These are phyloP conservation scores for Mycena rosella DNA, from an alignment of 768 basidiomycete genomes.

Conservation along the genomic window DNA sequence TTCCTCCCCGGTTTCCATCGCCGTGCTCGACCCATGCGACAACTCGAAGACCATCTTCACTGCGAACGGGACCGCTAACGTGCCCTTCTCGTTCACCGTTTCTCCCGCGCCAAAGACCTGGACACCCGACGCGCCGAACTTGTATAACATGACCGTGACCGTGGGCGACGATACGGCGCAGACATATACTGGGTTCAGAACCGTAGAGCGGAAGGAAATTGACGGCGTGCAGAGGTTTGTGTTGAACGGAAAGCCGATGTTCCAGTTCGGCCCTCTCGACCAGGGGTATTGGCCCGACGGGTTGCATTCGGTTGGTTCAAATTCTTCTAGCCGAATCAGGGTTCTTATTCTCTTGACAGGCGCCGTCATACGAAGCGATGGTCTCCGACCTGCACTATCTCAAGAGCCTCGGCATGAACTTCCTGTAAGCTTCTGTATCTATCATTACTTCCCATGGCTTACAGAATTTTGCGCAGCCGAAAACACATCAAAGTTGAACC, in stretches of 20 bases:
- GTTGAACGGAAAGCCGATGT: slow-evolving; percentile 15
- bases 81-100: neutral
- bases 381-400: slow-evolving; percentile 14
- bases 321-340: neutral
- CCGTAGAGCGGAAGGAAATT: slow-evolving; percentile 14
- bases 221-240: slow-evolving; percentile 13
- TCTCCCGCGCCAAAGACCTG: slow-evolving; percentile 5
- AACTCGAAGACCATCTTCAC: slow-evolving; percentile 13
- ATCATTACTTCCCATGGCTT: neutral
- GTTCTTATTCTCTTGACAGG: neutral
- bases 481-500: slow-evolving; percentile 22
- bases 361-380: slow-evolving; percentile 14
- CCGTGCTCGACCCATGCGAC: slow-evolving; percentile 3
- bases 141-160: slow-evolving; percentile 16
- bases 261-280: slow-evolving; percentile 18
- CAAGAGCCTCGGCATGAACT: slow-evolving; percentile 23
- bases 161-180: slow-evolving; percentile 7
- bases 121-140: slow-evolving; percentile 2
- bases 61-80: slow-evolving; percentile 7
- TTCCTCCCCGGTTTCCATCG: slow-evolving; percentile 1
- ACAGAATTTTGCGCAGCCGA: neutral
- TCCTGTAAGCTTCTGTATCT: slow-evolving; percentile 3
- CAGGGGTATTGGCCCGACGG: slow-evolving; percentile 20
- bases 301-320: slow-evolving; percentile 5
- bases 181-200: slow-evolving; percentile 17